These are phyloP conservation scores for Ceratocystis alfenasii DNA, from an alignment of 2,329 filamentous ascomycete species.

Conservation along the genomic window DNA sequence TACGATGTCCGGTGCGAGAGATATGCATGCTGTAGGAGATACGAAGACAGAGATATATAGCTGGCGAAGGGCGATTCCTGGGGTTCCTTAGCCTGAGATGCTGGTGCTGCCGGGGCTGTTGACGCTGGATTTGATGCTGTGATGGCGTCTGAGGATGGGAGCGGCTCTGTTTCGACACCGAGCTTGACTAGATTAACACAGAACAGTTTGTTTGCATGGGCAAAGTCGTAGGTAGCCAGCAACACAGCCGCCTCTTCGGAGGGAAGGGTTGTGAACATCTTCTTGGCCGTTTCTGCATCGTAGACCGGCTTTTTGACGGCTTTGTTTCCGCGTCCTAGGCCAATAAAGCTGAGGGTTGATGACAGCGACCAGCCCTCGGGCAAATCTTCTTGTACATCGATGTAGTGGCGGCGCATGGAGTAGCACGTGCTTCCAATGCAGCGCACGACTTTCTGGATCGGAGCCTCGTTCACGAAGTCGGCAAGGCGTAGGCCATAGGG, in stretches of 20 bases:
- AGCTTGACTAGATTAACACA: constrained; percentile 68
- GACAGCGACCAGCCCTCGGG: constrained; percentile 81
- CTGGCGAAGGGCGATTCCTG: constrained; percentile 61
- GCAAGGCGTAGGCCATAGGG: constrained; percentile 84
- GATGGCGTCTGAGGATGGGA: neutral
- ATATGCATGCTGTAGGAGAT: constrained; percentile 86
- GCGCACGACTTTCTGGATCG: constrained; percentile 69
- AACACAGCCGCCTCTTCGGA: constrained; percentile 55
- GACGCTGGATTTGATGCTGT: neutral
- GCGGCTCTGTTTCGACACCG: constrained; percentile 44
- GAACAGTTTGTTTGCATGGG: constrained; percentile 89
- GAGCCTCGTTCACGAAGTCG: constrained; percentile 86
- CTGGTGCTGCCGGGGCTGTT: neutral
- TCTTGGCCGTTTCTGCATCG: constrained; percentile 68
- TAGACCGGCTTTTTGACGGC: constrained; percentile 43
- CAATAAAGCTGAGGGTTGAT: constrained; percentile 67
- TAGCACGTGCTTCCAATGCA: constrained; percentile 64
- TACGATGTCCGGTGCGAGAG: constrained; percentile 64
- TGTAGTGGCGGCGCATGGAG: constrained; percentile 58
- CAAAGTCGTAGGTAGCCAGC: constrained; percentile 83
- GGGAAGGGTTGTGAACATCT: constrained; percentile 67
- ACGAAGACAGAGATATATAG: constrained; percentile 81
- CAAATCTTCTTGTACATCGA: constrained; percentile 78
- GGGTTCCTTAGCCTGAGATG: neutral
- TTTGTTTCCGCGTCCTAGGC: constrained; percentile 54